Base-by-base conservation (phyloP, 441 rosid genomes). In the Croton setiger region DNA sequence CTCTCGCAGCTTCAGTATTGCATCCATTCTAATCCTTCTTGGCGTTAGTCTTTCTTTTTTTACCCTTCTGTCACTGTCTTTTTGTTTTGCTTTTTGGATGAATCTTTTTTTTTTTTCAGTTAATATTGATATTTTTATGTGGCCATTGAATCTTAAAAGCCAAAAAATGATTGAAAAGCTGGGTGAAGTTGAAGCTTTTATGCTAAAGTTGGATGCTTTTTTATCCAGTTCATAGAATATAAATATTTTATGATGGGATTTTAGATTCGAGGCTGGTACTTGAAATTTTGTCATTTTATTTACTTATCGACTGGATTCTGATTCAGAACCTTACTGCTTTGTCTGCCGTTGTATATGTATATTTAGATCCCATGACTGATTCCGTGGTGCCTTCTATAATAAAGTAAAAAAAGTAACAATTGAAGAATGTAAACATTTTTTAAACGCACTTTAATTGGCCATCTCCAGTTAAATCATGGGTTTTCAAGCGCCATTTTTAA, bases 21-120 rank as follows among this genome's bases (percentile, higher is more conserved):
- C 93, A 92, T 92, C 93, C 88, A 90, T 76, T 90, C 98, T 67
- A 92, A 92, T 65, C 98, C 98, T 67, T 65, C 89, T 21, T 92
- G 98, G 98, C 79, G 98, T 92, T 66, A 83, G 95, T 88, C 73
- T 68, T 72, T 68, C 66, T 71, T 61, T 74, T 71, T 61, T 74
- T 62, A 62, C 37, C 55, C 70, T 56, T 62, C 72, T 47, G 41
- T 65, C 20, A 57, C 62, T 62, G 4, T 48, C 21, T 59, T 23
- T 20, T 27, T 27, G 31, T 27, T 27, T 31, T 20, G 35, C 10
- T 56, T 44, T 63, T 12, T n/a, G 10, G 27, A 44, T 63, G 20
- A 64, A 44, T 36, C 37, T 11, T 27, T 35, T 55, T 12, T 57
- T 37, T 17, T 5, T 21, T 17, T 27, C n/a, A 4, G 4, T 58